Evolutionary conservation across 1,284 basidiomycete genomes (phyloP).

Genomic region (Irpex sp.): DNA sequence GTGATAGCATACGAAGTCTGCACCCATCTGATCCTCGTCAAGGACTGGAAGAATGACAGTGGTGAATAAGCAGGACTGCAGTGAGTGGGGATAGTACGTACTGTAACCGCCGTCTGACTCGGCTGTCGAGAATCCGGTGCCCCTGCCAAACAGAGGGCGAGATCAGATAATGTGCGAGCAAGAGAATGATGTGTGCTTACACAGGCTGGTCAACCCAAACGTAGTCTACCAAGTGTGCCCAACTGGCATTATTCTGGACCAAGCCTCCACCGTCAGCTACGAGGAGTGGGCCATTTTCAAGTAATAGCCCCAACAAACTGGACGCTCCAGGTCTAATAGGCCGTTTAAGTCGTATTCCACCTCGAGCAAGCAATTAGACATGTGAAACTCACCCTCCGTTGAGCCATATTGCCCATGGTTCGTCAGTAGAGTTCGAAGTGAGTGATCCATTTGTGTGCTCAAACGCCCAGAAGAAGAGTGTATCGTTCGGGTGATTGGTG

Average conservation of each 20-base stretch:
- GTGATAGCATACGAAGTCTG: conserved; percentile 19
- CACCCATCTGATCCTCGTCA: conserved; percentile 22
- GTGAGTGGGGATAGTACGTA: background rate
- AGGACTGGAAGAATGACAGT: conserved; percentile 5
- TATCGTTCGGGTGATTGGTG: conserved; percentile 50
- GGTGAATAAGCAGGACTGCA: background rate
- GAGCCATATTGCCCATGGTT: conserved; percentile 74
- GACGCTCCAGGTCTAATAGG: conserved; percentile 59
- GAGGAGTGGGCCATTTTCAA: conserved; percentile 68
- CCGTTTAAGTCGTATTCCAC: too few species aligned
- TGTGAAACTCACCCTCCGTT: conserved; percentile 48
- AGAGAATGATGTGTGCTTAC: conserved; percentile 6
- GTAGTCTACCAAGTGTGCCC: conserved; percentile 59
- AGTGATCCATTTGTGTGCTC: conserved; percentile 60
- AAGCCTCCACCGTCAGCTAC: conserved; percentile 38
- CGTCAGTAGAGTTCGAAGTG: conserved; percentile 35
- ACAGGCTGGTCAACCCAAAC: conserved; percentile 76
- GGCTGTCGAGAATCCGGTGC: background rate
- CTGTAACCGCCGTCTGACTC: background rate
- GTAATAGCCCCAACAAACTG: conserved; percentile 58
- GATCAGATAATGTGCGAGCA: background rate
- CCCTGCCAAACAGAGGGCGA: background rate
- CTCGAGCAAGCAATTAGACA: background rate
- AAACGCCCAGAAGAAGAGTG: conserved; percentile 70
- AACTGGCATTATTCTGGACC: conserved; percentile 47